A percentile compares a stretch with the other conserved stretches of the same genome.
Evolutionary conservation across 2,329 filamentous ascomycete genomes (phyloP).

Genomic region (Didymella glomerata): DNA sequence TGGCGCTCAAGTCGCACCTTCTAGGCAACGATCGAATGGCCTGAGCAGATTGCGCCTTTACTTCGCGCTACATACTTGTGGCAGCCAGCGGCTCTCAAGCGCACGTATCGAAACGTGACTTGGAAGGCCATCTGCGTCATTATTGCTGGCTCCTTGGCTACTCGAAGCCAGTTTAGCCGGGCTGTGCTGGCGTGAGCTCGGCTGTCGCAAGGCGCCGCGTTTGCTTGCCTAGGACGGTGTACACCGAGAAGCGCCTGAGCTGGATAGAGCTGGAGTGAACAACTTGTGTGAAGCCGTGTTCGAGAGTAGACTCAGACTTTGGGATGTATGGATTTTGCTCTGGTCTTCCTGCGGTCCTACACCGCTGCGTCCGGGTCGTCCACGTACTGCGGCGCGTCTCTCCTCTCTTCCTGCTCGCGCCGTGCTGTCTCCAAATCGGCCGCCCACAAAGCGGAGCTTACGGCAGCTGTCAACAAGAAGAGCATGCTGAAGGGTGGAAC

Average conservation of each 20-base stretch:
- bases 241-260: too few species aligned
- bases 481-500: conserved; percentile 92
- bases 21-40: background rate
- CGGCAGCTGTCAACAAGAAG: conserved; percentile 86
- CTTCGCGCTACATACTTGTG: background rate
- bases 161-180: conserved; percentile 3
- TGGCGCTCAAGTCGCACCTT: background rate
- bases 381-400: conserved; percentile 35
- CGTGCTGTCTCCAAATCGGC: conserved; percentile 70
- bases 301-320: background rate
- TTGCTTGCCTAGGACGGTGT: background rate
- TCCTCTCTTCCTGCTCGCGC: conserved; percentile 36
- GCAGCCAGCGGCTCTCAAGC: background rate
- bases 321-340: background rate
- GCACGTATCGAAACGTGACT: background rate
- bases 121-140: conserved; percentile 3
- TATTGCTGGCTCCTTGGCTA: background rate
- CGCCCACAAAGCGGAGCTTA: conserved; percentile 87
- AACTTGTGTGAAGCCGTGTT: background rate
- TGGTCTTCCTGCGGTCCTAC: conserved; percentile 11
- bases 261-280: background rate
- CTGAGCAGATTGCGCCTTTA: background rate
- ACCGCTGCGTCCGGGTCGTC: conserved; percentile 41
- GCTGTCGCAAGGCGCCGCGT: background rate
- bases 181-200: conserved; percentile 6